Evolutionary conservation across 2,329 filamentous ascomycete species (phyloP), one percentile per base, ranked within the genome.

Genomic region (Aspergillus carbonarius): DNA sequence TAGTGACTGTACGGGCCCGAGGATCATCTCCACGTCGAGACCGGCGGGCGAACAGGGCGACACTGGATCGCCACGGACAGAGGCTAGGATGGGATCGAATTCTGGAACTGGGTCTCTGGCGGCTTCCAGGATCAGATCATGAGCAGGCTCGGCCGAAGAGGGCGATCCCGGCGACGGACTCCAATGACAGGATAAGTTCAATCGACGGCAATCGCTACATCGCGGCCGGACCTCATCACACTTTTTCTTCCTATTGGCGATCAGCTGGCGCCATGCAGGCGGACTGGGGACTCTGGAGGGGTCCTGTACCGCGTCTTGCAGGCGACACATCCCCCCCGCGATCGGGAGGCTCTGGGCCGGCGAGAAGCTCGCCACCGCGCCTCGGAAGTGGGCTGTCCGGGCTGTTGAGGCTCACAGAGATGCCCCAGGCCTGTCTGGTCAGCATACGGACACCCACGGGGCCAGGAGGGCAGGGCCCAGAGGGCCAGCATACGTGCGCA

Each of bases 231-330:
- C 53, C 48, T 69, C 67, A 25, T 69, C 67, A 34, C 67, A 68
- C 34, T 67, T 68, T 54, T 68, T 69, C 56, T 69, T 69, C 32
- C 66, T 68, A 20, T 15, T n/a, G n/a, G n/a, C n/a, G n/a, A n/a
- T n/a, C n/a, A n/a, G n/a, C n/a, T n/a, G n/a, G n/a, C n/a, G n/a
- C n/a, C n/a, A n/a, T n/a, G n/a, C n/a, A n/a, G n/a, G n/a, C n/a
- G n/a, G n/a, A n/a, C n/a, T n/a, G n/a, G n/a, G 13, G 9, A 17
- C 27, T 49, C 2, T n/a, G 13, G 10, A n/a, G 47, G 55, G 12
- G 25, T 32, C 9, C 3, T 8, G 42, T 61, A 68, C 64, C 64
- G 64, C 32, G 62, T 51, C 60, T 70, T 70, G 62, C 68, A 70
- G 53, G 64, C 62, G 12, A 68, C 25, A 57, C 68, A 71, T 10